Percentiles rank a stretch among this genome's conserved stretches.
Evolutionary conservation across 345 rosid genomes (phyloP).

Genomic region (Eutrema yunnanense): DNA sequence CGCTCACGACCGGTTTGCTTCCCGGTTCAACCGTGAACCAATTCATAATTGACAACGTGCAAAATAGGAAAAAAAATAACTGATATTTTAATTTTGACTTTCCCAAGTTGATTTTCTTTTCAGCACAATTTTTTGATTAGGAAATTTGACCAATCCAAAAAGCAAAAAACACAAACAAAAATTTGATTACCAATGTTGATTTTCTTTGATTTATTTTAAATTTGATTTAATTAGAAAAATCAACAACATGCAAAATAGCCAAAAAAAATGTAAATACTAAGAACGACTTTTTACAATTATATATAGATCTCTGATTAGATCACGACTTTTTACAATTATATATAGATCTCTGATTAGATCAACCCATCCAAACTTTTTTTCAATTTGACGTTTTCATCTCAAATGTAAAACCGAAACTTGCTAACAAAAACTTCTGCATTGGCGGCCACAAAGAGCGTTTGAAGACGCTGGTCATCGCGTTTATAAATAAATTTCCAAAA

Average conservation of each 20-base stretch:
- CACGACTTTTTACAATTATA: no score
- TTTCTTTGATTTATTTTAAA: background rate
- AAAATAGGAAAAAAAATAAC: background rate
- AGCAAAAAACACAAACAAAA: no score
- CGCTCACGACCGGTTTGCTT: background rate
- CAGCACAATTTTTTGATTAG: no score
- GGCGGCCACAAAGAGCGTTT: background rate
- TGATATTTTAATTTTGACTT: no score
- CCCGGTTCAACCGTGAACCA: background rate
- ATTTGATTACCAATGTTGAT: background rate
- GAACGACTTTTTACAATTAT: no score
- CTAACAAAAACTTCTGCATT: background rate
- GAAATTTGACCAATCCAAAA: no score
- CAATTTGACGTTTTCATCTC: background rate
- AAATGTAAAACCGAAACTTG: background rate
- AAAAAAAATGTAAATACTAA: background rate
- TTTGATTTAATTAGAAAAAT: background rate
- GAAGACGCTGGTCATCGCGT: slow-evolving; percentile 11
- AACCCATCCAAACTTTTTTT: background rate
- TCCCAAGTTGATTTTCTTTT: background rate
- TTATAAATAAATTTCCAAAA: background rate
- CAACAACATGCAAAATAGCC: background rate
- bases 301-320: background rate
- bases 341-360: background rate
- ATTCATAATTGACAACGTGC: background rate